Conservation (phyloP, 2,329 filamentous ascomycete species). For the Ophiostoma quercus region DNA sequence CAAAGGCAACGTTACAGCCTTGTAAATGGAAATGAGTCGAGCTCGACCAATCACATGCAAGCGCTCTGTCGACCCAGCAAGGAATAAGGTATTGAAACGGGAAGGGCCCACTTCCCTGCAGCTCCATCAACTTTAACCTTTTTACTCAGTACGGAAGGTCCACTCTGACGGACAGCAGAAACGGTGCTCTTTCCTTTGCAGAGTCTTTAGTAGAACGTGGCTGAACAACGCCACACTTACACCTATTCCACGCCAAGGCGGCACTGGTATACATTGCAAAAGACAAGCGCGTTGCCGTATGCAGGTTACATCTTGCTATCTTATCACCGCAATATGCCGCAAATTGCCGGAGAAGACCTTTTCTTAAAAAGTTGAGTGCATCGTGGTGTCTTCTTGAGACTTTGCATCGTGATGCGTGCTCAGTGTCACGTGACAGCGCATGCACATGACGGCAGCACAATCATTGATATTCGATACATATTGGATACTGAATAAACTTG, state of each 20-base stretch:
- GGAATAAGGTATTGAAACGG: neutral
- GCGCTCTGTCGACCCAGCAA: neutral
- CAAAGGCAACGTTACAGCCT: slow-evolving; percentile 16
- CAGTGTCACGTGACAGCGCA: neutral
- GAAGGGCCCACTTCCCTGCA: neutral
- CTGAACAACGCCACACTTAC: neutral
- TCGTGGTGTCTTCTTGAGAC: too few relatives aligned
- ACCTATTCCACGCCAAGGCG: neutral
- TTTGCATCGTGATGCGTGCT: too few relatives aligned
- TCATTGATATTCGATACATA: too few relatives aligned
- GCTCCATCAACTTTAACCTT: neutral
- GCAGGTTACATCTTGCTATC: slow-evolving; percentile 4
- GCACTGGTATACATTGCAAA: neutral
- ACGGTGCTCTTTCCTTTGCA: neutral
- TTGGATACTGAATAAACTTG: too few relatives aligned
- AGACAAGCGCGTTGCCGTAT: neutral
- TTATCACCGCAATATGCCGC: neutral
- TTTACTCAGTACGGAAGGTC: neutral
- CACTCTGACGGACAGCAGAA: neutral
- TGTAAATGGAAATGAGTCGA: neutral
- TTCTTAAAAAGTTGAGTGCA: too few relatives aligned
- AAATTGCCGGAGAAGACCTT: neutral
- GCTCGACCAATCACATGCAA: neutral
- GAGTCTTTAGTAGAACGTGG: neutral
- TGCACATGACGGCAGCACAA: too few relatives aligned